Evolutionary conservation across 257 asterid species (phyloP).

Genomic region (Voacanga thouarsii): DNA sequence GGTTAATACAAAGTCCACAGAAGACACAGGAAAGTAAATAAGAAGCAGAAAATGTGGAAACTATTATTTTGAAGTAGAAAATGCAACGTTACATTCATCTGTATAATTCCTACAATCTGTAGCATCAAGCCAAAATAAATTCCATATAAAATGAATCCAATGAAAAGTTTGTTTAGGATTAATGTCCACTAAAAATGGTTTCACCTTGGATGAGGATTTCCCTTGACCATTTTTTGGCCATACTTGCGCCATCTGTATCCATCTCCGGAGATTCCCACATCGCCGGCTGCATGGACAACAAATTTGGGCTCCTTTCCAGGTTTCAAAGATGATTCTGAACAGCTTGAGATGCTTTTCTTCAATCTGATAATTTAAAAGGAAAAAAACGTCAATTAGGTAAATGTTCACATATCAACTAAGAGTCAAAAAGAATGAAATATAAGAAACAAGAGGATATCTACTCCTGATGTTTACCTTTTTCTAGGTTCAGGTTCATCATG

Average conservation of each 20-base stretch:
- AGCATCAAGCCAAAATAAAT: not conserved
- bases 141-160: not conserved
- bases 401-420: conserved; percentile 3
- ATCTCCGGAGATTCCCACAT: conserved; percentile 87
- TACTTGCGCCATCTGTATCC: conserved; percentile 98
- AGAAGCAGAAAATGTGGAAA: not conserved
- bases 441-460: conserved; percentile 1
- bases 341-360: conserved; percentile 47
- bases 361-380: conserved; percentile 43
- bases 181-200: conserved; percentile 13
- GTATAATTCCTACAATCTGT: not conserved
- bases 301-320: conserved; percentile 72
- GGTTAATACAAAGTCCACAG: not conserved
- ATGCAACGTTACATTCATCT: not conserved
- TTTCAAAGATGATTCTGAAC: conserved; percentile 45
- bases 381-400: not conserved
- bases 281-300: conserved; percentile 88
- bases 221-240: conserved; percentile 97
- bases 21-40: not conserved
- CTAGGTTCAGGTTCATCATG: conserved; percentile 51
- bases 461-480: conserved; percentile 40
- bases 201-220: conserved; percentile 95
- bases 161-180: conserved; percentile 6
- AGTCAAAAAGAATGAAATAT: conserved; percentile 6
- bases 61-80: not conserved